These are phyloP conservation scores for Verticillium albo-atrum DNA, from an alignment of 2,329 filamentous ascomycete genomes.

Conservation along the genomic window DNA sequence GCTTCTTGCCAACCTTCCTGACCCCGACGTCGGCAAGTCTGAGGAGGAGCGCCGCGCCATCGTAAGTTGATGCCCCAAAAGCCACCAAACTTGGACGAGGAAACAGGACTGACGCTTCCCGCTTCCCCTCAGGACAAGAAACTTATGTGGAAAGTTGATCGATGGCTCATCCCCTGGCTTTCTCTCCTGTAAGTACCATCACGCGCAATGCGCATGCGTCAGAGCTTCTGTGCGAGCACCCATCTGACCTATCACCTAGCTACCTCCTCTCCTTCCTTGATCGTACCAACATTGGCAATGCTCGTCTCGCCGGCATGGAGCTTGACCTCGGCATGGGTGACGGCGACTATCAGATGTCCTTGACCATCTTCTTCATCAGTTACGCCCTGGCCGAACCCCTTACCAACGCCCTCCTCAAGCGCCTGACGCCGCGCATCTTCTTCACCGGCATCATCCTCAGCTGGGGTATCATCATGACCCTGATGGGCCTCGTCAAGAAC, in stretches of 20 bases:
- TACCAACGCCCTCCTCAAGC: slow-evolving; percentile 63
- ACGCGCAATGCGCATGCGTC: neutral
- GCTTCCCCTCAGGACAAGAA: slow-evolving; percentile 62
- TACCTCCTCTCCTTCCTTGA: slow-evolving; percentile 24
- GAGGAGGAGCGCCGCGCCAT: slow-evolving; percentile 57
- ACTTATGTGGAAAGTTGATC: slow-evolving; percentile 58
- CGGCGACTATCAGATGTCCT: slow-evolving; percentile 56
- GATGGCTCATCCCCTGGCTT: slow-evolving; percentile 56
- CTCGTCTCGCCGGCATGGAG: slow-evolving; percentile 20
- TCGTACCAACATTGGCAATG: slow-evolving; percentile 21
- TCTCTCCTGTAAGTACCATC: slow-evolving; percentile 11
- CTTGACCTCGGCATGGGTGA: slow-evolving; percentile 10
- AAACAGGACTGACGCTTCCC: neutral
- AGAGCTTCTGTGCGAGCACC: neutral
- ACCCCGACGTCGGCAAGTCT: slow-evolving; percentile 57
- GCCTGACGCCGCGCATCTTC: slow-evolving; percentile 58
- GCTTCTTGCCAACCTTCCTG: slow-evolving; percentile 22
- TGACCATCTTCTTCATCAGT: slow-evolving; percentile 66
- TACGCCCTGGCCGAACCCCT: slow-evolving; percentile 61
- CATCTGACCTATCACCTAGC: neutral
- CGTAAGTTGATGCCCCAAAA: slow-evolving; percentile 39
- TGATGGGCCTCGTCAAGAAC: slow-evolving; percentile 43
- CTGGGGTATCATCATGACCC: slow-evolving; percentile 33
- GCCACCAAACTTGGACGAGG: no score
- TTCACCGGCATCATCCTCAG: slow-evolving; percentile 61